Conservation (phyloP, 805 yeast species). For the Blastobotrys mokoenaii region DNA sequence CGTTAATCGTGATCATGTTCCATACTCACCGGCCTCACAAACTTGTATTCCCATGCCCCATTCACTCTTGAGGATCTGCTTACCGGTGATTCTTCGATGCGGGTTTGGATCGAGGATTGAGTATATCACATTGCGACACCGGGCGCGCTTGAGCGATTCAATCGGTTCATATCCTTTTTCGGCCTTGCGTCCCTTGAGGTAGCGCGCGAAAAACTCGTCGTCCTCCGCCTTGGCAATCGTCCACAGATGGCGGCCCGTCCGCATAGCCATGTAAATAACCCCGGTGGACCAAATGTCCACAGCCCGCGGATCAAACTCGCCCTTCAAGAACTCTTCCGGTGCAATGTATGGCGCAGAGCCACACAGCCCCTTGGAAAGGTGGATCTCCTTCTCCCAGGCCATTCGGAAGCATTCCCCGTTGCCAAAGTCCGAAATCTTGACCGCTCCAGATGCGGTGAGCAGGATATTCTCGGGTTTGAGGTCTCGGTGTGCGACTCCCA, state of each 20-base stretch:
- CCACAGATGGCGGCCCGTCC: constrained; percentile 94
- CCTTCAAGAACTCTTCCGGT: constrained; percentile 67
- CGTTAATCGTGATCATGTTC: constrained; percentile 7
- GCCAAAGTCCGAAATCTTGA: constrained; percentile 80
- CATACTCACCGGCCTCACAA: constrained; percentile 58
- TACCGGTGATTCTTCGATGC: constrained; percentile 74
- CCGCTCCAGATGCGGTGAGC: constrained; percentile 54
- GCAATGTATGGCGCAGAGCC: constrained; percentile 91
- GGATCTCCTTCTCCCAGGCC: constrained; percentile 75
- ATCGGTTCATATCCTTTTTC: constrained; percentile 88
- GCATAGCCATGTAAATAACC: constrained; percentile 64
- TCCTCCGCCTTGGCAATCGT: constrained; percentile 61
- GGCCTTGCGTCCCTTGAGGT: constrained; percentile 69
- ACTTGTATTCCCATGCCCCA: constrained; percentile 89
- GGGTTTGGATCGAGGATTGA: constrained; percentile 92
- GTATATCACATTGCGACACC: constrained; percentile 89
- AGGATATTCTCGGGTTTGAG: constrained; percentile 82
- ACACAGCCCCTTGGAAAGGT: constrained; percentile 61
- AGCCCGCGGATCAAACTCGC: constrained; percentile 62
- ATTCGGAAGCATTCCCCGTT: constrained; percentile 86
- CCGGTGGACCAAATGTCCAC: constrained; percentile 92
- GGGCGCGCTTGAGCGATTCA: constrained; percentile 71
- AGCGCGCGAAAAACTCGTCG: constrained; percentile 73
- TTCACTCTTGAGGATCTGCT: constrained; percentile 82
- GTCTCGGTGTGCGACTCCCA: constrained; percentile 92